These are phyloP conservation scores for Penicillium argentinense DNA, from an alignment of 495 filamentous ascomycete genomes.

Conservation along the genomic window DNA sequence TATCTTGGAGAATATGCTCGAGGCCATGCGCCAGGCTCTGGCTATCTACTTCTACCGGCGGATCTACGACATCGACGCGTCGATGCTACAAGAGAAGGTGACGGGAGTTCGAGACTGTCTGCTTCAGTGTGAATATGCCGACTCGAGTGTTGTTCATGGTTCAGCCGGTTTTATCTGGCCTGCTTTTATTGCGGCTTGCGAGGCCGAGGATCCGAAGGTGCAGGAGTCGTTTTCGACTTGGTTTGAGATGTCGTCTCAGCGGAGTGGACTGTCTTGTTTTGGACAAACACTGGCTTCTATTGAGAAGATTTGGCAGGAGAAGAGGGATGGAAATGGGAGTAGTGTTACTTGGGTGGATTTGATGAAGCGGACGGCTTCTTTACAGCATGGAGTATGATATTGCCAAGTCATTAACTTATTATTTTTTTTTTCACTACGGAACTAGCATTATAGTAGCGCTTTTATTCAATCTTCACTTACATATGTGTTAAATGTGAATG, in stretches of 20 bases:
- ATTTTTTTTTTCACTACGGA: too few relatives aligned
- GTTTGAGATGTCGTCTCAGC: slow-evolving; percentile 20
- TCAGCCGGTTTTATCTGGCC: slow-evolving; percentile 27
- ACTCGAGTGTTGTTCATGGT: slow-evolving; percentile 18
- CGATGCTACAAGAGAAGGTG: slow-evolving; percentile 24
- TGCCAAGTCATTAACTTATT: too few relatives aligned
- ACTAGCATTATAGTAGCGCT: too few relatives aligned
- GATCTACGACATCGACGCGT: slow-evolving; percentile 25
- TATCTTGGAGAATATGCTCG: slow-evolving; percentile 17
- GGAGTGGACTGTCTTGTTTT: slow-evolving; percentile 22
- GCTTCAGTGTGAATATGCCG: slow-evolving; percentile 16
- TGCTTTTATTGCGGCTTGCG: slow-evolving; percentile 31
- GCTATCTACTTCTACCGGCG: slow-evolving; percentile 33
- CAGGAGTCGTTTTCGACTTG: slow-evolving; percentile 24
- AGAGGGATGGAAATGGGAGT: slow-evolving; percentile 3
- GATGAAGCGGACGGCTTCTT: slow-evolving; percentile 12
- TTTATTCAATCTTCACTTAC: too few relatives aligned
- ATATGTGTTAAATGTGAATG: too few relatives aligned
- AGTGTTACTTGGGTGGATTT: slow-evolving; percentile 24
- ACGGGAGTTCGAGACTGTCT: slow-evolving; percentile 19
- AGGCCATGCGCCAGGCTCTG: slow-evolving; percentile 25
- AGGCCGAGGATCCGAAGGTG: slow-evolving; percentile 21
- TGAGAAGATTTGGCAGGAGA: slow-evolving; percentile 20
- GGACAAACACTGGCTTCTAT: slow-evolving; percentile 11
- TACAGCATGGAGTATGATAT: slow-evolving; percentile 2